Evolutionary conservation across 495 filamentous ascomycete species (phyloP).

Genomic region (Penicillium verhagenii): DNA sequence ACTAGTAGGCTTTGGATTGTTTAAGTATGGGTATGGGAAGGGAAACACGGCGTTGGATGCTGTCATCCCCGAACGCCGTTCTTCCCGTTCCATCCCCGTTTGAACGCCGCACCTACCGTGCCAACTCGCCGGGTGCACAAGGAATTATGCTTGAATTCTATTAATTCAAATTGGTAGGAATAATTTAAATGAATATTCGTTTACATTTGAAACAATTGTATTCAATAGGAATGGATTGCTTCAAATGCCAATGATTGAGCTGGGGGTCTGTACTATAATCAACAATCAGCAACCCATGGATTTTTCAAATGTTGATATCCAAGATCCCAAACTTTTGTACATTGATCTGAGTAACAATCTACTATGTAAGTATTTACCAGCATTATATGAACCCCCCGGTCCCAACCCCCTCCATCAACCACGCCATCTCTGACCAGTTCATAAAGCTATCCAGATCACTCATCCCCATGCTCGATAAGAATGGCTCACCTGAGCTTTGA

Average conservation of each 20-base stretch:
- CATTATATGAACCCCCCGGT: neutral
- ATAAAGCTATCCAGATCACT: neutral
- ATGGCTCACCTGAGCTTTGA: neutral
- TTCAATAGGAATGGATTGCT: neutral
- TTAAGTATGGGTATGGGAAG: neutral
- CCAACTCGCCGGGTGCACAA: neutral
- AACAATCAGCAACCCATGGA: neutral
- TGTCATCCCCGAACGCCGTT: neutral
- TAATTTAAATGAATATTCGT: neutral
- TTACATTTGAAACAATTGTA: too few species aligned
- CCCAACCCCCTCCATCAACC: neutral
- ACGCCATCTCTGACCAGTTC: neutral
- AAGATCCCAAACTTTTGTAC: too few species aligned
- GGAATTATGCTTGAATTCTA: neutral
- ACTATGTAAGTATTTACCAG: neutral
- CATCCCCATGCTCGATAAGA: neutral
- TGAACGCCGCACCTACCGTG: neutral
- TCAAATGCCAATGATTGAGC: neutral
- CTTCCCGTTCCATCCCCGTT: neutral
- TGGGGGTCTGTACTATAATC: neutral
- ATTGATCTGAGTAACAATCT: neutral
- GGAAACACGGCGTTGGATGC: neutral
- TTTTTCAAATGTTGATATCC: neutral
- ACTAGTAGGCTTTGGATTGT: neutral
- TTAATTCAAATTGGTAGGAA: neutral